Base-by-base conservation (phyloP, 192 early-diverging fungal species). In the Coemansia sp. region DNA sequence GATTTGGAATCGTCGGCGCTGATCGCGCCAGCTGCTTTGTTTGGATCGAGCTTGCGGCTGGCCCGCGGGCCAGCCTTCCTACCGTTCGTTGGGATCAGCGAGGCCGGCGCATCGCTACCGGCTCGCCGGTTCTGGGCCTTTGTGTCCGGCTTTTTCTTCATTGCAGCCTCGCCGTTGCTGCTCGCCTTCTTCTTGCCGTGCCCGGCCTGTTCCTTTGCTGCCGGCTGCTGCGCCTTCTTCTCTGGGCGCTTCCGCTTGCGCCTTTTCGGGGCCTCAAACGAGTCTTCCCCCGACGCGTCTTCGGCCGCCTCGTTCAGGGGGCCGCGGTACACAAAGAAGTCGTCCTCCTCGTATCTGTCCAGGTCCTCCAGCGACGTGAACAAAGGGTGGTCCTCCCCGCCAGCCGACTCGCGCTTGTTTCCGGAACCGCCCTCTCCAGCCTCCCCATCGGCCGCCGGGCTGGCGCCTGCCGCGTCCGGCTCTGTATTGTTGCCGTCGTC, bases 251-350 rank as follows among this genome's bases (percentile, higher is more conserved):
- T 64, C 7, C 65, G 65, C 18, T 47, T 31, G 16, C 60, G 65
- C 54, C 55, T 64, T 38, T 35, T 28, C 5, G 72, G 41, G 8
- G 43, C 50, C 37, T 56, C 65, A 30, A 50, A 54, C 23, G 47
- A 23, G 5, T 51, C 60, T 18, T 54, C 42, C 2, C 55, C 65
- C 7, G 47, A 39, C 18, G 22, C 42, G 18, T 21, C 55, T 13
- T 33, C 50, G 18, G 27, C 47, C 14, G 51, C 33, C 36, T 75
- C 71, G 53, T 75, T 75, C 35, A 75, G 41, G 28, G 71, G 71
- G 2, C 71, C 71, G 42, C 51, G 59, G 32, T 75, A 75, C 13
- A 75, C 71, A 40, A 75, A 75, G 48, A 68, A 75, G 44, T 75
- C 71, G 18, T 68, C 71, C 23, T 60, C 65, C 1, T 67, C 44